Percentiles rank a stretch among this genome's conserved stretches.
These are phyloP conservation scores for Fusarium graminum DNA, from an alignment of 2,329 filamentous ascomycete species.

Conservation along the genomic window DNA sequence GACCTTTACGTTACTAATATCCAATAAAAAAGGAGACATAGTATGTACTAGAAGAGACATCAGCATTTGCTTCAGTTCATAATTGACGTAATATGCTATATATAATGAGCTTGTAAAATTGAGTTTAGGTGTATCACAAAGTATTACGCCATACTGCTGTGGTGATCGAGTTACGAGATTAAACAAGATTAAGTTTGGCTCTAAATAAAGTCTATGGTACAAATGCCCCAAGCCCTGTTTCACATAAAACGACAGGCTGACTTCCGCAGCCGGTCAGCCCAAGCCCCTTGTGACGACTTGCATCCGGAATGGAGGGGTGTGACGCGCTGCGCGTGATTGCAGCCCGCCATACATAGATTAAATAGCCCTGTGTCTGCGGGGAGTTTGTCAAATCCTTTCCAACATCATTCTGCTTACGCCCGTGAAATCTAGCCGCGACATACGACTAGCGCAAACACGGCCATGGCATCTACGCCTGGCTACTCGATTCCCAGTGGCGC, in stretches of 20 bases:
- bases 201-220: no score
- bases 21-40: no score
- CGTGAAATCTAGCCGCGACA: neutral
- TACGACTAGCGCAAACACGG: neutral
- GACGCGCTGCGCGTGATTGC: neutral
- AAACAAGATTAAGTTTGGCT: no score
- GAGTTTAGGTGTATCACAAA: no score
- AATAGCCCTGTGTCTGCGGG: neutral
- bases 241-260: neutral
- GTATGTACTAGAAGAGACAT: no score
- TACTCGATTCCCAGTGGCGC: neutral
- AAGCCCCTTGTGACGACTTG: neutral
- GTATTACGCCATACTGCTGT: no score
- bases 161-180: no score
- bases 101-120: no score
- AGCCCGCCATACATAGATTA: neutral
- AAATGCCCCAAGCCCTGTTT: no score
- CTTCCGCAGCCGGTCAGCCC: neutral
- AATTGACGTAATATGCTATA: no score
- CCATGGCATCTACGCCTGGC: neutral
- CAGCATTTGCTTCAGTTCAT: no score
- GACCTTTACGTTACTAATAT: no score
- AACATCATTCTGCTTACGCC: neutral
- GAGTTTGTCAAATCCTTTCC: neutral
- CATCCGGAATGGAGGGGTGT: neutral